Percentiles rank a stretch among this genome's conserved stretches.
phyloP scores from a whole-genome alignment of 2,329 filamentous ascomycete genomes.

The Xylariaceae sp. region DNA sequence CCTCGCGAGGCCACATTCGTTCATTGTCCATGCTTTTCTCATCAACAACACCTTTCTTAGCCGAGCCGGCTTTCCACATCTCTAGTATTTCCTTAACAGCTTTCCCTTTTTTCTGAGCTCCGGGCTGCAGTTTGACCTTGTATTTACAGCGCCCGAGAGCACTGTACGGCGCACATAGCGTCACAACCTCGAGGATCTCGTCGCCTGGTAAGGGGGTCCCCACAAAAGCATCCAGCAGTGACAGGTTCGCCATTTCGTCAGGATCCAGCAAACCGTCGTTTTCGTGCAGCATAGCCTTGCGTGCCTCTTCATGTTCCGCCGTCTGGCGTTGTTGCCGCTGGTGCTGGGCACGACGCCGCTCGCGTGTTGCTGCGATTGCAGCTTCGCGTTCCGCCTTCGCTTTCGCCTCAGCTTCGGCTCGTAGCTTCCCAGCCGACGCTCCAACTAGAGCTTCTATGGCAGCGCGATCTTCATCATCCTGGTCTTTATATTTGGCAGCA shows the following conservation, averaged over 20 bases:
- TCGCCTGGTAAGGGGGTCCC: slow-evolving; percentile 76
- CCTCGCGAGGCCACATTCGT: slow-evolving; percentile 77
- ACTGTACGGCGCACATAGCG: slow-evolving; percentile 60
- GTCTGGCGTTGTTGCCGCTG: slow-evolving; percentile 69
- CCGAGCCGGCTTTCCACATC: slow-evolving; percentile 65
- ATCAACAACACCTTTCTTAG: slow-evolving; percentile 54
- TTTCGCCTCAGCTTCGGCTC: slow-evolving; percentile 61
- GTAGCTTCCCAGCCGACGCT: slow-evolving; percentile 60
- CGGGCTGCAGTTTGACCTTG: slow-evolving; percentile 91
- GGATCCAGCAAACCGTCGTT: slow-evolving; percentile 57
- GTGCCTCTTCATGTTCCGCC: slow-evolving; percentile 68
- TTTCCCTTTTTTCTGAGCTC: slow-evolving; percentile 86
- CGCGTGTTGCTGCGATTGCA: slow-evolving; percentile 63
- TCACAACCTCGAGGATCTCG: slow-evolving; percentile 65
- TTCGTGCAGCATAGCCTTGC: slow-evolving; percentile 55
- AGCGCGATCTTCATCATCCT: slow-evolving; percentile 88
- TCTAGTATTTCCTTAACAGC: slow-evolving; percentile 86
- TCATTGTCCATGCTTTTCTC: slow-evolving; percentile 59
- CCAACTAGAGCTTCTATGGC: slow-evolving; percentile 86
- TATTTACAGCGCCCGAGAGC: slow-evolving; percentile 74
- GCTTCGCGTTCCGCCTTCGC: slow-evolving; percentile 66
- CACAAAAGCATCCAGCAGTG: slow-evolving; percentile 64
- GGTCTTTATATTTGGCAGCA: slow-evolving; percentile 82
- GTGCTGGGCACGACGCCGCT: slow-evolving; percentile 75
- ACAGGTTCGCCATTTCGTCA: slow-evolving; percentile 49